Evolutionary conservation across 495 filamentous ascomycete species (phyloP), one percentile per base, ranked within the genome.

Genomic region (Chaetomium fimeti): DNA sequence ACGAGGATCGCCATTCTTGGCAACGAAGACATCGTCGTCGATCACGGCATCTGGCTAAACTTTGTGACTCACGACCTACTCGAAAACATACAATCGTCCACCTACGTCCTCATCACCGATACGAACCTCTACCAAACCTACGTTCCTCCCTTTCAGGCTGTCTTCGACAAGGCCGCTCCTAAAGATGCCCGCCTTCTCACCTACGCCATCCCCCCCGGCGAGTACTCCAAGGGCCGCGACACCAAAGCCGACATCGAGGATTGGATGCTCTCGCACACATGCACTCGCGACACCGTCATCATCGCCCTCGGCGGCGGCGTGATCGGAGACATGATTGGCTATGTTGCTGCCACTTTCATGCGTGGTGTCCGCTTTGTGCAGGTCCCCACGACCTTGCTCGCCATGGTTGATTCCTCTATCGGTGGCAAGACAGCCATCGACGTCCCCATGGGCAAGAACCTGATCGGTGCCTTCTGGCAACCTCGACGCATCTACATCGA

Each of bases 391-490:
- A 96, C 93, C 0, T 82, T 98, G 43, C 84, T 98, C 61, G 85
- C 95, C 64, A 98, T 98, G 94, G 94, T 98, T 22, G 94, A 98
- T 78, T 97, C 93, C 36, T 96, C 92, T 48, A 97, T 98, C 75
- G 94, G 94, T 60, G 94, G 94, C 51, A 98, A 98, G 83, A 98
- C 95, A 18, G 94, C 94, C 58, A 97, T 98, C 74, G 94, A 98
- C 70, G 93, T 90, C 1, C 93, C 94, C n/a, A 83, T 91, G 69
- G 94, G 94, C 55, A 98, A 98, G 82, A 98, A 98, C 73, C 80
- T 98, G 57, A 90, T 98, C 51, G 94, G 94, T 24, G 85, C 95
- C 42, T 98, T 98, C 79, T 97, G 92, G 92, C 94, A 98, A 73
- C 94, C 94, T 32, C 84, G 88, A 68, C 87, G 90, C 64, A 91